phyloP scores from a whole-genome alignment of 345 rosid genomes.

The Reutealis trisperma region DNA sequence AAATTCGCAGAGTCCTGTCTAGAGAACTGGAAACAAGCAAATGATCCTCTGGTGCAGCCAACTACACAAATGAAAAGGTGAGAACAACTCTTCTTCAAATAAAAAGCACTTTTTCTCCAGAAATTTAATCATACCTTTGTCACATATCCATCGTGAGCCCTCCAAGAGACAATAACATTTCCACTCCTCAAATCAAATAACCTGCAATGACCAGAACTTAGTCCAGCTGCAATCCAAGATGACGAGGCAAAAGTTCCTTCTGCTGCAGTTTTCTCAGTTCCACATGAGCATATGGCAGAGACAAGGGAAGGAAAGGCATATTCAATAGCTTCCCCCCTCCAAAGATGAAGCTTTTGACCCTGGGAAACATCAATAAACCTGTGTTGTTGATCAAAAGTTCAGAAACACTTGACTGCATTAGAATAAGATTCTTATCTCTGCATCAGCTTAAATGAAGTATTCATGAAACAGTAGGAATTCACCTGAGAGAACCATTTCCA shows the following conservation, averaged over 20 bases:
- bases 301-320: conserved; percentile 77
- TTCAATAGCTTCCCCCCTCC: conserved; percentile 79
- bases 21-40: conserved; percentile 91
- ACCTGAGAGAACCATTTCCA: conserved; percentile 91
- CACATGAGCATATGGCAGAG: conserved; percentile 78
- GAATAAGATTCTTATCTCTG: conserved; percentile 6
- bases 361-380: conserved; percentile 73
- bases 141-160: conserved; percentile 88
- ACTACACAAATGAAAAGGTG: conserved; percentile 42
- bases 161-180: conserved; percentile 70
- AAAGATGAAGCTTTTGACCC: conserved; percentile 79
- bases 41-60: conserved; percentile 80
- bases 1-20: conserved; percentile 68
- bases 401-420: conserved; percentile 17
- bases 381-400: conserved; percentile 8
- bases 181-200: conserved; percentile 78
- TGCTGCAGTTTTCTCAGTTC: conserved; percentile 49
- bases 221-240: conserved; percentile 82
- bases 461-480: conserved; percentile 18
- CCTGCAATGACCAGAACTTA: conserved; percentile 85
- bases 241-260: conserved; percentile 52
- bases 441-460: conserved; percentile 16
- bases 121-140: conserved; percentile 57
- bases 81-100: conserved; percentile 6
- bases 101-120: background rate